Percentiles rank a stretch among this genome's conserved stretches.
Evolutionary conservation across 148 eudicot genomes (phyloP).

Genomic region (Dysphania ambrosioides): DNA sequence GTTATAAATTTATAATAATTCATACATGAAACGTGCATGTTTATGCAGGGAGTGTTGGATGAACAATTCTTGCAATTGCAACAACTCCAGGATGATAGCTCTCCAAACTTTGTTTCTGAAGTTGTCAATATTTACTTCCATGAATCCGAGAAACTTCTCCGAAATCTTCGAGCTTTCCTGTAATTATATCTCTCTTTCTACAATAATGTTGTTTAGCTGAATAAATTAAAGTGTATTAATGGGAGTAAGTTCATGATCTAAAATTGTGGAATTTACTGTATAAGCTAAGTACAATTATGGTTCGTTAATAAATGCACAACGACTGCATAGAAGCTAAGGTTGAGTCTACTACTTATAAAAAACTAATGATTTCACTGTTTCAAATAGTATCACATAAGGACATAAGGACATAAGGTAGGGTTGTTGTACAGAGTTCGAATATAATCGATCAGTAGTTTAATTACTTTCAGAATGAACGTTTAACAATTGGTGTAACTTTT

Average conservation of each 20-base stretch:
- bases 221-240: background rate
- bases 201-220: background rate
- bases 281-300: constrained; percentile 3
- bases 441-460: no score
- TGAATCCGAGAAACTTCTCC: constrained; percentile 83
- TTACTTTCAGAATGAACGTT: background rate
- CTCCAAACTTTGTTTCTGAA: constrained; percentile 80
- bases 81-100: constrained; percentile 77
- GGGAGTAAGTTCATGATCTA: no score
- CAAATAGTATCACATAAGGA: background rate
- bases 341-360: background rate
- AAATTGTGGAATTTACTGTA: background rate
- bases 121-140: constrained; percentile 82
- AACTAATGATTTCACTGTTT: background rate
- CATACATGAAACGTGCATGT: background rate
- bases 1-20: background rate
- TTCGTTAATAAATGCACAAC: background rate
- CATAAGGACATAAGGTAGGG: background rate
- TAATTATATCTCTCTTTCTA: constrained; percentile 21
- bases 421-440: background rate
- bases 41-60: constrained; percentile 75
- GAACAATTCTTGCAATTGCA: constrained; percentile 93
- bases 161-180: constrained; percentile 59
- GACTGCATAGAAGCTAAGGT: background rate
- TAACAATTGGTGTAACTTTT: no score